Percentiles rank a stretch among this genome's conserved stretches.
Evolutionary conservation across 108 stramenopile genomes (phyloP).

Genomic region (Nitzschia sp.): DNA sequence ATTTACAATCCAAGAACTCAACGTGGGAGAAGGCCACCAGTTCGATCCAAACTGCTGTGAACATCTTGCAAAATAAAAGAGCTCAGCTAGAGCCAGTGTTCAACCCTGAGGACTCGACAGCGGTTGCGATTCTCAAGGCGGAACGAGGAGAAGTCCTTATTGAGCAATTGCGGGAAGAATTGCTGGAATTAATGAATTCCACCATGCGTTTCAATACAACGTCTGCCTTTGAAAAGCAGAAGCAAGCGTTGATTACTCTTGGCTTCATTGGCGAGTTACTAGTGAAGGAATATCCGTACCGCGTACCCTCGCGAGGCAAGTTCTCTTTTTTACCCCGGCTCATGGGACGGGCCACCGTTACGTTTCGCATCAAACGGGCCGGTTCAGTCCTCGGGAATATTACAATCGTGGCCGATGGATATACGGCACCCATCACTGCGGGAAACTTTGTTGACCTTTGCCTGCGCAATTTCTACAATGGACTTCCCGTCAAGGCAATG

Average conservation of each 20-base stretch:
- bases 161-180: conserved; percentile 47
- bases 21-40: conserved; percentile 28
- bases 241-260: conserved; percentile 59
- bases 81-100: conserved; percentile 73
- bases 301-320: conserved; percentile 71
- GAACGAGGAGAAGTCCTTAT: conserved; percentile 69
- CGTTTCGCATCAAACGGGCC: conserved; percentile 61
- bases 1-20: conserved; percentile 16
- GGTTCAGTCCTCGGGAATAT: conserved; percentile 68
- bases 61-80: conserved; percentile 58
- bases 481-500: conserved; percentile 67
- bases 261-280: conserved; percentile 68
- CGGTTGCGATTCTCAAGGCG: conserved; percentile 62
- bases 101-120: conserved; percentile 75
- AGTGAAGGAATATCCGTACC: conserved; percentile 67
- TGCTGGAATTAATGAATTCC: conserved; percentile 47
- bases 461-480: conserved; percentile 79
- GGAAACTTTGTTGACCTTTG: conserved; percentile 81
- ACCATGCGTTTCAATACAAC: conserved; percentile 36
- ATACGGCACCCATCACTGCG: conserved; percentile 81
- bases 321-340: conserved; percentile 80
- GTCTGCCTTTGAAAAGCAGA: conserved; percentile 33
- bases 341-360: conserved; percentile 72
- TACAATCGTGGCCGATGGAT: conserved; percentile 85
- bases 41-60: conserved; percentile 32